phyloP scores from a whole-genome alignment of 257 asterid species.

The Primulina eburnea region DNA sequence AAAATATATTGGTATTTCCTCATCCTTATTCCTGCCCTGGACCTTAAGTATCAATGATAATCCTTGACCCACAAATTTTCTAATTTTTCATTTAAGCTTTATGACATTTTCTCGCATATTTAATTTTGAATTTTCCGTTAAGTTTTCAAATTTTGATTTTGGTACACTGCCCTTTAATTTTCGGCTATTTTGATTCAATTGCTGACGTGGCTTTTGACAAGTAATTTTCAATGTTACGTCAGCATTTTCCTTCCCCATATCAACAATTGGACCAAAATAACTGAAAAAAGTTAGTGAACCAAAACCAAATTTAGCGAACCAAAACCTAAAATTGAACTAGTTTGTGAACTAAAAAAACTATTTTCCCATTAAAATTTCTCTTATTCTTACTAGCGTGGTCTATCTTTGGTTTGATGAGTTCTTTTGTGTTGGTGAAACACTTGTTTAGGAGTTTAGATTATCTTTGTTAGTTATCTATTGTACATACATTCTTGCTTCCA shows the following conservation, averaged over 20 bases:
- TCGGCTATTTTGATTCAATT: no score
- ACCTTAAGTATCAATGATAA: background rate
- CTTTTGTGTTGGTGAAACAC: background rate
- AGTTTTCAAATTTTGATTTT: no score
- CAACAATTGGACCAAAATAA: no score
- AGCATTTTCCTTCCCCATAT: no score
- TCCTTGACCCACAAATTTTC: constrained; percentile 9
- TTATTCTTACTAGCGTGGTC: background rate
- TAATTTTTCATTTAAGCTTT: constrained; percentile 10
- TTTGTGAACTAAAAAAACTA: no score
- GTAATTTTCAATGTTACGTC: no score
- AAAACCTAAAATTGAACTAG: no score
- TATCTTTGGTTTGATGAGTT: background rate
- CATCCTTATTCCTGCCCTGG: background rate
- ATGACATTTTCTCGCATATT: background rate
- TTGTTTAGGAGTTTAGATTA: background rate
- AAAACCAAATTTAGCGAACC: no score
- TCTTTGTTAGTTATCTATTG: background rate
- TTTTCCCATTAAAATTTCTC: background rate
- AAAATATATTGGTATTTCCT: constrained; percentile 63
- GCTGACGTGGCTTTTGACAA: no score
- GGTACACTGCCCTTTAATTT: no score
- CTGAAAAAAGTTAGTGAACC: no score
- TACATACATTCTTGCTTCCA: background rate
- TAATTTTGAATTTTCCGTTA: no score